These are phyloP conservation scores for Aspergillus olivimuriae DNA, from an alignment of 495 filamentous ascomycete genomes.

Conservation along the genomic window DNA sequence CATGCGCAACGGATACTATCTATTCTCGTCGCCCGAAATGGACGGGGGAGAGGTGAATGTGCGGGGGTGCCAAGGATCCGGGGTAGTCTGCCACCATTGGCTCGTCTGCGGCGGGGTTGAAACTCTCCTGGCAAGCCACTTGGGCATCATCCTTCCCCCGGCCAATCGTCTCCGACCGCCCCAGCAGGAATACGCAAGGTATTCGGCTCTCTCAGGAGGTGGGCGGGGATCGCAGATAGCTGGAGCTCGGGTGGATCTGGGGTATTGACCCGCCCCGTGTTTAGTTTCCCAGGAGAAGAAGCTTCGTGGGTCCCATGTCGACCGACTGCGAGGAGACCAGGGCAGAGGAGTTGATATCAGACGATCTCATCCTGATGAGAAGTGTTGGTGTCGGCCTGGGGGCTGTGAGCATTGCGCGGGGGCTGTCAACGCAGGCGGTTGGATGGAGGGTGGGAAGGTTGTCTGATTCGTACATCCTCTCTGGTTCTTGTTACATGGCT, in stretches of 20 bases:
- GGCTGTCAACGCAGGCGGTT: too few relatives aligned
- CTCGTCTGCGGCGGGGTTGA: slow-evolving; percentile 5
- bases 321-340: too few relatives aligned
- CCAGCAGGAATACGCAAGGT: background rate
- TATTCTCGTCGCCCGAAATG: too few relatives aligned
- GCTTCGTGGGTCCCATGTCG: background rate
- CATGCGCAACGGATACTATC: too few relatives aligned
- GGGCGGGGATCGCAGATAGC: background rate
- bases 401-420: too few relatives aligned
- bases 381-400: too few relatives aligned
- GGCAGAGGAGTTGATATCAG: slow-evolving; percentile 1
- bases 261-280: background rate
- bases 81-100: slow-evolving; percentile 9
- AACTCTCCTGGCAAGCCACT: slow-evolving; percentile 3
- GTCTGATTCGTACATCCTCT: too few relatives aligned
- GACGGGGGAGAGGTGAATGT: too few relatives aligned
- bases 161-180: background rate
- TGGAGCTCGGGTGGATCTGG: slow-evolving; percentile 8
- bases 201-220: background rate
- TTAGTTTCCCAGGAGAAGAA: slow-evolving; percentile 1
- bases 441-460: too few relatives aligned
- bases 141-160: background rate
- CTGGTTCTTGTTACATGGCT: too few relatives aligned
- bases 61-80: slow-evolving; percentile 13
- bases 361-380: too few relatives aligned